phyloP scores from a whole-genome alignment of 2,329 filamentous ascomycete species.

The Pleurostoma richardsiae region DNA sequence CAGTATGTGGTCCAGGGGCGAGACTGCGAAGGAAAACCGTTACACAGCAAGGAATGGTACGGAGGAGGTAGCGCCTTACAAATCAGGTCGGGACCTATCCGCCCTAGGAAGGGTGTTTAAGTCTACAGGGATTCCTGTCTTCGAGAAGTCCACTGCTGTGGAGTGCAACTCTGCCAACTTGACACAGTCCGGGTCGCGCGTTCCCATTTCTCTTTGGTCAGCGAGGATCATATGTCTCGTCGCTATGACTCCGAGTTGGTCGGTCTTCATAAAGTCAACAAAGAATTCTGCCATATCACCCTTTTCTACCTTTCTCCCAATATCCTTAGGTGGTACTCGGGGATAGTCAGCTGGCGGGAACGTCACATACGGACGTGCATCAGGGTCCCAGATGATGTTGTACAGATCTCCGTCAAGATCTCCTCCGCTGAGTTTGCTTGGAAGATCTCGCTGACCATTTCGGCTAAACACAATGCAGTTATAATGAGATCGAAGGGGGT shows the following conservation, averaged over 20 bases:
- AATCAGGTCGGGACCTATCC: constrained; percentile 43
- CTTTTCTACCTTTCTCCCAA: constrained; percentile 54
- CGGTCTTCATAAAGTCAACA: constrained; percentile 67
- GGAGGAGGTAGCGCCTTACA: constrained; percentile 32
- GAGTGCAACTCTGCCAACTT: constrained; percentile 61
- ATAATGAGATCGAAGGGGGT: constrained; percentile 54
- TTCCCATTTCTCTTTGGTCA: constrained; percentile 50
- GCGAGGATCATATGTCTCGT: constrained; percentile 59
- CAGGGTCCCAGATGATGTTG: constrained; percentile 69
- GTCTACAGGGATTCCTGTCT: constrained; percentile 61
- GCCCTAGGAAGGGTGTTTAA: constrained; percentile 34
- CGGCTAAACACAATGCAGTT: constrained; percentile 80
- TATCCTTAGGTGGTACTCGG: constrained; percentile 46
- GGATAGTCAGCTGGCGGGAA: constrained; percentile 67
- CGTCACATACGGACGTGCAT: constrained; percentile 33
- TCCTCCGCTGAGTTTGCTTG: constrained; percentile 73
- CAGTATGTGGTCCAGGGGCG: constrained; percentile 37
- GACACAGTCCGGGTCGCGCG: constrained; percentile 43
- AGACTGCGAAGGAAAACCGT: constrained; percentile 29
- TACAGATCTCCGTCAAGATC: constrained; percentile 83
- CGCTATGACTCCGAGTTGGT: constrained; percentile 62
- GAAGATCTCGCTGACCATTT: constrained; percentile 65
- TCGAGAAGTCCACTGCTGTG: constrained; percentile 70
- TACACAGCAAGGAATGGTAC: neutral
- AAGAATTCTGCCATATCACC: constrained; percentile 78